Conservation (phyloP, 192 early-diverging fungal species). For the Podila epigama region DNA sequence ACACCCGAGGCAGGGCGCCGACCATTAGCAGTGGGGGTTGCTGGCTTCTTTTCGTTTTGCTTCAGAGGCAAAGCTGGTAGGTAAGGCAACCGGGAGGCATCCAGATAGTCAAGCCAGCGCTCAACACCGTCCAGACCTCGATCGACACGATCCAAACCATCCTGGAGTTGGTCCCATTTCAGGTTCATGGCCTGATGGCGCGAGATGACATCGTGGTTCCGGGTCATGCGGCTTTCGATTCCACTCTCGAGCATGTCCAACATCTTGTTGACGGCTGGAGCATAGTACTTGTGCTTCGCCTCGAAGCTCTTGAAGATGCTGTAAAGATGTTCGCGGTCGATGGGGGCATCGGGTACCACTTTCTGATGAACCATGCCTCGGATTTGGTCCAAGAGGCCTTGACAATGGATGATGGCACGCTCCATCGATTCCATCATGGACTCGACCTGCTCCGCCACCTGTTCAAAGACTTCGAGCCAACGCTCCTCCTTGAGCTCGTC, state of each 20-base stretch:
- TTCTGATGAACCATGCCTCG: slow-evolving; percentile 38
- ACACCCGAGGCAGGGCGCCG: neutral
- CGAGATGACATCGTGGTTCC: slow-evolving; percentile 50
- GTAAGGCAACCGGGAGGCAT: slow-evolving; percentile 31
- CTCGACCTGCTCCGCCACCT: slow-evolving; percentile 61
- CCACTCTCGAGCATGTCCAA: slow-evolving; percentile 61
- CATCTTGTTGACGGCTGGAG: slow-evolving; percentile 62
- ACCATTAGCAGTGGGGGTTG: neutral
- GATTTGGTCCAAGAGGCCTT: slow-evolving; percentile 46
- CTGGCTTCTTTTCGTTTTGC: slow-evolving; percentile 14
- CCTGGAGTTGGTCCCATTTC: slow-evolving; percentile 58
- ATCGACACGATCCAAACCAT: slow-evolving; percentile 46
- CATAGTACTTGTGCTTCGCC: slow-evolving; percentile 63
- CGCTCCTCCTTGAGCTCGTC: slow-evolving; percentile 66
- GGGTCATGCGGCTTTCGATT: slow-evolving; percentile 56
- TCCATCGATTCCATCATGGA: slow-evolving; percentile 66
- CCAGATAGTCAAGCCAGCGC: slow-evolving; percentile 35
- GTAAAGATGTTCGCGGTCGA: slow-evolving; percentile 55
- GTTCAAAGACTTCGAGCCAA: slow-evolving; percentile 63
- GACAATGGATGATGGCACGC: slow-evolving; percentile 59
- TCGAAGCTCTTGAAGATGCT: slow-evolving; percentile 63
- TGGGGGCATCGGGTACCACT: slow-evolving; percentile 40
- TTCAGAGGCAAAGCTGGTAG: slow-evolving; percentile 42
- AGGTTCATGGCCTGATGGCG: slow-evolving; percentile 59
- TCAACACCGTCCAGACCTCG: slow-evolving; percentile 47